Percentiles rank a stretch among this genome's conserved stretches.
Evolutionary conservation across 192 early-diverging fungal genomes (phyloP).

Genomic region (Backusella mclennaniae): DNA sequence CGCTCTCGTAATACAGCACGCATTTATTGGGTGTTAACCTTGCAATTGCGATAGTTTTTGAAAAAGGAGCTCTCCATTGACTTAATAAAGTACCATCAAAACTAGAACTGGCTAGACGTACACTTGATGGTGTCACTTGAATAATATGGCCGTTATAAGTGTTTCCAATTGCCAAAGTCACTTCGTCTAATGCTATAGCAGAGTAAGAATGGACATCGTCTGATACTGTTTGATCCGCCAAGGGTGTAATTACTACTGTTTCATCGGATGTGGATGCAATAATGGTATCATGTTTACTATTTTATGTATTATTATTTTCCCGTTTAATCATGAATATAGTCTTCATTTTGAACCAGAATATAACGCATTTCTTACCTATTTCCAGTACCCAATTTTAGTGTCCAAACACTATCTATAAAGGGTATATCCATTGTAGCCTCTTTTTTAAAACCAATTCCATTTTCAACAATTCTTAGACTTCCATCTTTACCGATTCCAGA

Average conservation of each 20-base stretch:
- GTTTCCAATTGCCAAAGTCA: conserved; percentile 46
- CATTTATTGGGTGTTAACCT: conserved; percentile 53
- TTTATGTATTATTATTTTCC: no score
- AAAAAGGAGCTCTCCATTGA: conserved; percentile 50
- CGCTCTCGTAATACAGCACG: conserved; percentile 54
- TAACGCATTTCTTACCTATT: conserved; percentile 32
- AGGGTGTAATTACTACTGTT: conserved; percentile 46
- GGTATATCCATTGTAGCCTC: conserved; percentile 54
- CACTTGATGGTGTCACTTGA: conserved; percentile 57
- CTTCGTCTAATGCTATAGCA: conserved; percentile 26
- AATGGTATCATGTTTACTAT: conserved; percentile 47
- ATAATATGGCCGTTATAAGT: conserved; percentile 43
- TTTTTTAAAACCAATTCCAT: conserved; percentile 85
- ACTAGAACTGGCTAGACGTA: conserved; percentile 46
- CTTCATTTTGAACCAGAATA: no score
- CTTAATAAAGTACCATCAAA: conserved; percentile 31
- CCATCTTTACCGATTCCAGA: conserved; percentile 76
- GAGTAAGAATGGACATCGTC: conserved; percentile 46
- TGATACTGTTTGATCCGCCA: conserved; percentile 13
- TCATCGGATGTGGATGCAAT: conserved; percentile 64
- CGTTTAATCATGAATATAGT: background rate
- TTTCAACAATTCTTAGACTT: conserved; percentile 77
- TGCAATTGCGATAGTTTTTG: conserved; percentile 54
- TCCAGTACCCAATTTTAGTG: conserved; percentile 46
- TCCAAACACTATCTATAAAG: conserved; percentile 77